Base-by-base conservation (phyloP, 2,329 filamentous ascomycete genomes). In the Clonostachys sp. region DNA sequence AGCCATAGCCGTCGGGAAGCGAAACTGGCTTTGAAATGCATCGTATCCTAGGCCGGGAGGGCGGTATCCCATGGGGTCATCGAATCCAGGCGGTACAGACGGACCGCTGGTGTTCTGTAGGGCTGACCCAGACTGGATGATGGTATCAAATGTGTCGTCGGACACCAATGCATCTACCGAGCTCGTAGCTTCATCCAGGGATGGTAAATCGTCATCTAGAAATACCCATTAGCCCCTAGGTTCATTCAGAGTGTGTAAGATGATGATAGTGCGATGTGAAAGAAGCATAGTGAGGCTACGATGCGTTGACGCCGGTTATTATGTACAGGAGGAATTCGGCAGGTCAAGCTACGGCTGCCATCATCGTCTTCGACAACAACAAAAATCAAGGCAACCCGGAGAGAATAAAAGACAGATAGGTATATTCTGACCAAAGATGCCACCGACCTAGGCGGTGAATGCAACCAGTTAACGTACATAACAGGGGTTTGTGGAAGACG, bases 121-220 rank as follows among this genome's bases (percentile, higher is more conserved):
- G 20, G 42, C 41, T 35, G 13, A 17, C 30, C 10, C 17, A 38
- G 34, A 12, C 35, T 41, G 42, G 30, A 42, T n/a, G 24, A 45
- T 34, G 12, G 34, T 41, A 17, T 45, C 41, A 38, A 33, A 41
- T n/a, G 61, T 57, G n/a, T 79, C 68, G 57, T 89, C 85, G 18
- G 83, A 80, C 12, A 89, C 84, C 5, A 89, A 67, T 5, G 83
- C 83, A 60, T 88, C 84, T 39, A 89, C 80, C n/a, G 78, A 83
- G 41, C 73, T 72, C 4, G 73, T 75, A 12, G 77, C 83, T 53
- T 84, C 82, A 51, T 84, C 81, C 42, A 84, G 69, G 12, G 75
- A 78, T 49, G 73, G 70, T n/a, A 81, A 64, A 44, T 81, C 77
- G 58, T 86, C 82, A 65, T 86, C 84, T 87, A 68, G 55, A 60